phyloP scores from a whole-genome alignment of 2,329 filamentous ascomycete species.

The Apiospora aurea region DNA sequence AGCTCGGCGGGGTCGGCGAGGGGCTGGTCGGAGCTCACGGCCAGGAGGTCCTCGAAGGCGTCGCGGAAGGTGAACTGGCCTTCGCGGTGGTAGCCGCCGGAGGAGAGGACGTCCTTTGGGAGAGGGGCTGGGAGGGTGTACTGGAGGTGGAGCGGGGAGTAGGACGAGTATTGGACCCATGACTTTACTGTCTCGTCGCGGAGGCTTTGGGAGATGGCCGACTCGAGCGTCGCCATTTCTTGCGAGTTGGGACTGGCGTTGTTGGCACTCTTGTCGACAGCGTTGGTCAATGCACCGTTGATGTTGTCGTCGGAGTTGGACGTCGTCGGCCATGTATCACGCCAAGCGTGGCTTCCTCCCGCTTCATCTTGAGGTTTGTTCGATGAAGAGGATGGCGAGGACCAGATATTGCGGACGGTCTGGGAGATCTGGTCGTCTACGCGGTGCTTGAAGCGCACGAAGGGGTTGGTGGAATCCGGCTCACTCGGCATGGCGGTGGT shows the following conservation, averaged over 20 bases:
- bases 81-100: neutral
- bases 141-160: slow-evolving; percentile 54
- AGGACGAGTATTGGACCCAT: slow-evolving; percentile 49
- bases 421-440: slow-evolving; percentile 47
- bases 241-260: neutral
- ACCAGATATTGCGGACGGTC: slow-evolving; percentile 37
- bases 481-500: slow-evolving; percentile 19
- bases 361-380: neutral
- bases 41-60: slow-evolving; percentile 64
- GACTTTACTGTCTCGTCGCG: slow-evolving; percentile 37
- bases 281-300: slow-evolving; percentile 15
- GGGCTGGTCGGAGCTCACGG: slow-evolving; percentile 50
- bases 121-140: slow-evolving; percentile 53
- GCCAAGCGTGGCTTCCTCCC: neutral
- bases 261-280: neutral
- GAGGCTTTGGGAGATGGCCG: slow-evolving; percentile 19
- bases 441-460: slow-evolving; percentile 50
- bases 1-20: slow-evolving; percentile 45
- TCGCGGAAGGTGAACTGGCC: slow-evolving; percentile 59
- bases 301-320: neutral
- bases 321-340: neutral
- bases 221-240: neutral
- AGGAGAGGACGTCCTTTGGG: slow-evolving; percentile 48
- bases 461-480: slow-evolving; percentile 41
- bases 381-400: slow-evolving; percentile 35